These are phyloP conservation scores for Monosporozyma unispora DNA, from an alignment of 805 yeast species.

Conservation along the genomic window DNA sequence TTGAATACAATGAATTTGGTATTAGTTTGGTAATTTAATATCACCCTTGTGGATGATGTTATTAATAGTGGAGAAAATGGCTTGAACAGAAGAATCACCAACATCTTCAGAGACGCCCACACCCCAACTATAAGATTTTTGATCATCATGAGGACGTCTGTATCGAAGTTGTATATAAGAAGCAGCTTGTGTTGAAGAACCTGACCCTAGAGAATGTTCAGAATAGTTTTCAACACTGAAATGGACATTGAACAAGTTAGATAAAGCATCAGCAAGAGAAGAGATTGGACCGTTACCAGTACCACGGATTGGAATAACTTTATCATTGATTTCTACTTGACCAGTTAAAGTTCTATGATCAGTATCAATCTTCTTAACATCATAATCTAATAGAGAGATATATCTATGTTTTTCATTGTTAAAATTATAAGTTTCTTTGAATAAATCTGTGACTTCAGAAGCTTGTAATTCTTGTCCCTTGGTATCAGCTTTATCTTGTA, in stretches of 20 bases:
- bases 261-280: conserved; percentile 57
- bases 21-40: not conserved
- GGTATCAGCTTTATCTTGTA: conserved; percentile 60
- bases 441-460: conserved; percentile 54
- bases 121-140: conserved; percentile 56
- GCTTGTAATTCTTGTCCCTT: conserved; percentile 64
- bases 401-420: conserved; percentile 27
- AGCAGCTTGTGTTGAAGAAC: conserved; percentile 65
- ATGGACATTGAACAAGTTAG: conserved; percentile 37
- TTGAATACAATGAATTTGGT: too few relatives aligned
- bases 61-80: conserved; percentile 59
- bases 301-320: conserved; percentile 40
- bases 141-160: conserved; percentile 11
- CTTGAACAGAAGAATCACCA: conserved; percentile 65
- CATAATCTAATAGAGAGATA: conserved; percentile 38
- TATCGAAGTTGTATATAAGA: conserved; percentile 41
- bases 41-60: conserved; percentile 23
- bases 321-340: conserved; percentile 40
- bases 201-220: conserved; percentile 73
- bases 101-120: conserved; percentile 82
- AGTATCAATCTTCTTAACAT: conserved; percentile 31
- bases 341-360: conserved; percentile 33
- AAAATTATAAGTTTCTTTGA: conserved; percentile 52
- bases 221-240: conserved; percentile 61
- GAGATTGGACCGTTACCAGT: conserved; percentile 79